phyloP scores from a whole-genome alignment of 2,329 filamentous ascomycete species.

The Aulographum hederae region DNA sequence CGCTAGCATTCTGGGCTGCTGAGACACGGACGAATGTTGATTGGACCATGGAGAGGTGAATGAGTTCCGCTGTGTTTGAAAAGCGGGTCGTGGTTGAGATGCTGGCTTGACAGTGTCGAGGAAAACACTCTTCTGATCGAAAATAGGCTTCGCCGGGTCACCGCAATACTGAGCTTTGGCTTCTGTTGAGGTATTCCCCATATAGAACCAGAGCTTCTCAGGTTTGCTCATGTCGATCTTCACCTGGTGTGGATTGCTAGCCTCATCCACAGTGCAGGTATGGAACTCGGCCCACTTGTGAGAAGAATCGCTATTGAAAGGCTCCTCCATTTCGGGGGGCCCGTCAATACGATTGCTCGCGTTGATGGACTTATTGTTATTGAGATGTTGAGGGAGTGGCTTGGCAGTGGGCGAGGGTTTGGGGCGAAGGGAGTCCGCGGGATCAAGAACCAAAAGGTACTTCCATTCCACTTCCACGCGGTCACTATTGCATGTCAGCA shows the following conservation, averaged over 20 bases:
- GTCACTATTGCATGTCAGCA: constrained; percentile 30
- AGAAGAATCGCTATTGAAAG: constrained; percentile 25
- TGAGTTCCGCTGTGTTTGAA: not conserved
- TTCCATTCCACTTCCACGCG: constrained; percentile 70
- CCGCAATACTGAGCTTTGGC: constrained; percentile 83
- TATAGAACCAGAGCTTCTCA: constrained; percentile 73
- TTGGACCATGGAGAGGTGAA: not conserved
- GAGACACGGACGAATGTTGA: not conserved
- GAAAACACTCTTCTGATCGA: constrained; percentile 55
- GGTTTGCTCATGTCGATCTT: constrained; percentile 55
- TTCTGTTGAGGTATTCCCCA: constrained; percentile 74
- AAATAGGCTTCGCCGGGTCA: constrained; percentile 40
- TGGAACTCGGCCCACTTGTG: constrained; percentile 52
- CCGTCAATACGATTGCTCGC: constrained; percentile 29
- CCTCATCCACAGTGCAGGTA: constrained; percentile 24
- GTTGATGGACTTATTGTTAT: constrained; percentile 25
- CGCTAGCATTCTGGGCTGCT: not conserved
- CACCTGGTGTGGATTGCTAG: constrained; percentile 29
- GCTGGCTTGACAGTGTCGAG: constrained; percentile 41
- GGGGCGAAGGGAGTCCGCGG: constrained; percentile 50
- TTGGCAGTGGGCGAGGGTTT: constrained; percentile 57
- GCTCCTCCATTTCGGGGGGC: constrained; percentile 26
- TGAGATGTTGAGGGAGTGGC: constrained; percentile 42
- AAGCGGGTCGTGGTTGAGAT: not conserved
- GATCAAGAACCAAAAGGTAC: constrained; percentile 58